Base-by-base conservation (phyloP, 768 basidiomycete genomes). In the Leccinum incarnatum region DNA sequence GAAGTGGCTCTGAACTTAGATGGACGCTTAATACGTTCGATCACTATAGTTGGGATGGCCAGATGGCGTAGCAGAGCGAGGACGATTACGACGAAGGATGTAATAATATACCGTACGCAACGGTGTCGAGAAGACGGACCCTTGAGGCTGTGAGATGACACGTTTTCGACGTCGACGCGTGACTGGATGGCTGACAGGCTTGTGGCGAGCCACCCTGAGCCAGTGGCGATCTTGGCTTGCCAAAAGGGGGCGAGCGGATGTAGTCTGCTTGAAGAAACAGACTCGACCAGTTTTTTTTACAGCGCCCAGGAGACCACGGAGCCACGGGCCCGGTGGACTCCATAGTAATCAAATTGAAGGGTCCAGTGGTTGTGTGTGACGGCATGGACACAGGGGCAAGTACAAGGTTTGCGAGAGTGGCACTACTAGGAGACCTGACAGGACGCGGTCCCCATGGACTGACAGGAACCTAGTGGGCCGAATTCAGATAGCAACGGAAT, bases 31-130 rank as follows among this genome's bases (percentile, higher is more conserved):
- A 93, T 74, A 61, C 81, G 21, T 89, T 91, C 65, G 72, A 74
- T 25, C 80, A 75, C n/a, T 91, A 88, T 72, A 76, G 74, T 21
- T 93, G 89, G 89, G 91, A 93, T 68, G 90, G 88, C 3, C 82
- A 88, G 62, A 57, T 27, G 49, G 56, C 32, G 52, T 55, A 40
- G 56, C 53, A 52, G 54, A 42, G 21, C 15, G 14, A 32, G 15
- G 34, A 32, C 10, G 55, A 34, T 62, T 57, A 61, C 61, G 61
- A 57, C 34, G 5, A 34, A 14, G 34, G 27, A 36, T 66, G 55
- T 47, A 54, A 59, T 53, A 51, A 59, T 51, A 51, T 34, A 54
- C 29, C 42, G 48, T 42, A 57, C 53, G 55, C 51, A 40, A 36
- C 29, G 57, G 37, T 56, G 60, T 59, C 61, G 63, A 60, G 64